Base-by-base conservation (phyloP, 257 asterid species). In the Gentiana straminea region DNA sequence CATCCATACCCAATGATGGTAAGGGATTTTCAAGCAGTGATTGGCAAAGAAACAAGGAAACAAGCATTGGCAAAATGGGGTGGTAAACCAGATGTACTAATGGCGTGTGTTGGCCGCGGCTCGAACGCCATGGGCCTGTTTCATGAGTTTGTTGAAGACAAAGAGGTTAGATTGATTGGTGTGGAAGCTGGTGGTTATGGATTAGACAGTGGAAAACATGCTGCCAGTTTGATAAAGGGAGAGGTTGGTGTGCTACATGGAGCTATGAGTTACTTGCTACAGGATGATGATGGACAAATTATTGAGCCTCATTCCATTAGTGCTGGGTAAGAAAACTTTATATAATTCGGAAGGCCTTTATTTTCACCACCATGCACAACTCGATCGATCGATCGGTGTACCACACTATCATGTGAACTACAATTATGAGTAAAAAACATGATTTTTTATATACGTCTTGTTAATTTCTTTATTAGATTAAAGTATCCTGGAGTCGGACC, bases 211-310 rank as follows among this genome's bases (percentile, higher is more conserved):
- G 87, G 82, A 0, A 56, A 66, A n/a, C 95, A 85, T 62, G 80
- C 95, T 0, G 97, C 95, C 2, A 81, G 87, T 33, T 54, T 89
- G 58, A 61, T 71, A 13, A 78, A 56, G 62, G 94, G 94, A 32
- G 79, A 81, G 1, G 78, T 91, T 41, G 95, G 97, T 37, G 95
- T 89, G 35, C 51, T 83, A 51, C 95, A 89, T 49, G 97, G 97
- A 64, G 95, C 97, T 60, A 83, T 89, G 95, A 86, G 97, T 66
- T 89, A 89, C 69, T 62, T 89, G 71, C 59, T 89, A 79, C 97
- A 89, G 71, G 97, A 89, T 70, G 94, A 78, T 6, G 97, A 89
- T 57, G 97, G 94, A 52, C 95, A 89, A 69, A 89, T 89, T 35
- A 46, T 83, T 38, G 97, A 86, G 81, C 95, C 97, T 35, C 94